Evolutionary conservation across 75 land plant genomes (phyloP), one percentile per base, ranked within the genome.

Genomic region (Pseudotsuga menziesii): DNA sequence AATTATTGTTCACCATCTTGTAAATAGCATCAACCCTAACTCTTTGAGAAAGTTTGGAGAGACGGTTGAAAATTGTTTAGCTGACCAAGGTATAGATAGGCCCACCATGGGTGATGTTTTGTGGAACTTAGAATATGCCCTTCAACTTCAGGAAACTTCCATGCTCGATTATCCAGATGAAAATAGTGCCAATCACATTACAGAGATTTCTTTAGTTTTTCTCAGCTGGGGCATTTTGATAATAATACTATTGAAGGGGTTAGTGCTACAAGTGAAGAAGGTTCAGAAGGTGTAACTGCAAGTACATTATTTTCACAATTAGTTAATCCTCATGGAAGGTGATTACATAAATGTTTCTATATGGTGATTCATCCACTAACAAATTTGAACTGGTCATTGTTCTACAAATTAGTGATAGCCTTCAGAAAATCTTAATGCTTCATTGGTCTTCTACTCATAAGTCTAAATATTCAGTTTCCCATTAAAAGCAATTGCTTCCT

Each of bases 31-130:
- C 22, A 88, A 78, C 58, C 67, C 81, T 3, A 89, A 89, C 26
- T 92, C 95, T 0, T 73, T 94, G 19, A 85, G 82, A 79, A 94
- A 94, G 75, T 94, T 86, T 77, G 97, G 90, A 17, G 94, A 89
- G 59, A 90, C 91, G 13, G 92, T 88, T 23, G 94, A 88, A 78
- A 94, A 91, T 74, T 94, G 97, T 70, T 58, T 94, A 61, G 91
- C 90, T 15, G 97, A 94, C 77, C 74, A 83, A 29, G 97, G 97
- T 16, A 87, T 83, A 20, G 94, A 94, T 57, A 73, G 97, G 73
- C 97, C 97, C 3, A 77, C 92, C n/a, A 94, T 94, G 92, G 94
- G 97, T 15, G 96, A 93, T 83, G 94, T 93, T 8, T 80, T 93
- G 61, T 93, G 96, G 96, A 93, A 91, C 64, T 70, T 94, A 12